Evolutionary conservation across 306 rosid genomes (phyloP).

Genomic region (Cucumis cinereus): DNA sequence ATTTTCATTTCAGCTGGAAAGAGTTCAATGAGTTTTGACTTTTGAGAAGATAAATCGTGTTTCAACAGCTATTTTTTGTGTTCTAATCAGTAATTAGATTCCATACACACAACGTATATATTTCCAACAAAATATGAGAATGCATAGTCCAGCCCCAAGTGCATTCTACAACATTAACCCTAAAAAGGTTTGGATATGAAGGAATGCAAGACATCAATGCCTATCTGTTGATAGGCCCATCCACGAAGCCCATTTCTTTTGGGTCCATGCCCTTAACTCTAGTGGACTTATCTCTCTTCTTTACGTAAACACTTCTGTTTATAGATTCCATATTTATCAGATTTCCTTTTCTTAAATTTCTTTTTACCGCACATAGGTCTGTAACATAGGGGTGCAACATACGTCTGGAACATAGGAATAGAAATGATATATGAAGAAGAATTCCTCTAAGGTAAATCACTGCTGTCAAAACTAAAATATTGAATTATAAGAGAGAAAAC

Average conservation of each 20-base stretch:
- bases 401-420: not conserved
- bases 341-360: not conserved
- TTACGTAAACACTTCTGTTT: not conserved
- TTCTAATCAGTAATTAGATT: not conserved
- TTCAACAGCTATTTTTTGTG: not conserved
- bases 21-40: not conserved
- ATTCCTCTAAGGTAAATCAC: not conserved
- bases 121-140: not conserved
- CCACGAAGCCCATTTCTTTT: not conserved
- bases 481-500: slow-evolving; percentile 23
- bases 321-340: not conserved
- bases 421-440: not conserved
- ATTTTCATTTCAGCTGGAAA: not conserved
- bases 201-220: not conserved
- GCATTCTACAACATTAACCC: not conserved
- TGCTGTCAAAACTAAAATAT: not conserved
- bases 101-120: not conserved
- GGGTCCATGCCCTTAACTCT: not conserved
- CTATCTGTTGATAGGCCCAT: not conserved
- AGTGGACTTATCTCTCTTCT: not conserved
- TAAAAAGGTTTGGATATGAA: not conserved
- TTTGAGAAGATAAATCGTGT: not conserved
- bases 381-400: not conserved
- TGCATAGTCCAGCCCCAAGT: not conserved
- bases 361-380: not conserved